Base-by-base conservation (phyloP, 768 basidiomycete species). In the Tubosaeta brunneosetosa region DNA sequence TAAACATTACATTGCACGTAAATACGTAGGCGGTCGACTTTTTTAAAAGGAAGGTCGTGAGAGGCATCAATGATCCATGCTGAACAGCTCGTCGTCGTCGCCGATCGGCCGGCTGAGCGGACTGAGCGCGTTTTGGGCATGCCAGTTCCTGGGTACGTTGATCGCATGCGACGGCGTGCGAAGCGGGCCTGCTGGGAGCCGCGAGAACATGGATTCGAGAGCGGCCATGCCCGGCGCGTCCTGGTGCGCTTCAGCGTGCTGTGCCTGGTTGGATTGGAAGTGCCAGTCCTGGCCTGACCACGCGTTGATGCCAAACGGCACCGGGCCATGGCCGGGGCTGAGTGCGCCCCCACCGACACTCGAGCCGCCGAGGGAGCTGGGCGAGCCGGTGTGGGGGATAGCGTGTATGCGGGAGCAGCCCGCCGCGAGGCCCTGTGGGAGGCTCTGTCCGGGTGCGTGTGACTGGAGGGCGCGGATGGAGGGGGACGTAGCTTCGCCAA, bases 371-470 rank as follows among this genome's bases (percentile, higher is more conserved):
- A 66, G 31, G 4, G 68, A 68, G 34, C 63, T 47, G 19, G 77
- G 77, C 0, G 74, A 77, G 19, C 72, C 69, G 1, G 65, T 44
- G n/a, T 63, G 66, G 0, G 80, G 77, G 26, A 77, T 72, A 1
- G 93, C 86, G 60, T 97, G 94, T 52, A 97, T 86, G 52, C 93
- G 79, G 27, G 90, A 93, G 64, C 93, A 85, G 0, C 93, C 94
- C 0, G 91, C 91, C 0, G 93, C 94, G 27, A 97, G 79, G 32
- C 94, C 94, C 51, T 94, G 92, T 1, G 94, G 93, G 12, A 95
- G 76, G 69, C 84, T 87, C 70, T 94, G 91, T 2, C 93, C 93
- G 0, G 94, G 93, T 1, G 91, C 91, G 59, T 94, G 93, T 16
- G 85, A 75, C 62, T 91, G 88, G 38, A 94, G 73, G 1, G 91